A percentile compares a stretch with the other conserved stretches of the same genome.
Conservation (phyloP, 2,329 filamentous ascomycete species). For the Diaporthe aspalathi region DNA sequence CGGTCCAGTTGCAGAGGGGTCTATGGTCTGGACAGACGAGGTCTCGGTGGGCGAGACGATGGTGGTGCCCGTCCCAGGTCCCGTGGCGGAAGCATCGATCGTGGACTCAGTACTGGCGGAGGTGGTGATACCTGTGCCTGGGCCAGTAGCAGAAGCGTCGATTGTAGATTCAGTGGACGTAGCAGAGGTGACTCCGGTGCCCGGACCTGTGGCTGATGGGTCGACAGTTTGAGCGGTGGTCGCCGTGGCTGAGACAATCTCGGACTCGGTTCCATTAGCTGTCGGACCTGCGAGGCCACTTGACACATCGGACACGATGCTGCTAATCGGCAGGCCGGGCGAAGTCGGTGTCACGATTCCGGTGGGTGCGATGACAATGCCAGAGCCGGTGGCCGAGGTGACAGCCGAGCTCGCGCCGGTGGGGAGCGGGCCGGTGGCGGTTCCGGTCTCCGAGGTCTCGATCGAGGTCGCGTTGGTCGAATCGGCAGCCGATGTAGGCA, state of each 20-base stretch:
- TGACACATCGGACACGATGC: conserved; percentile 40
- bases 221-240: conserved; percentile 37
- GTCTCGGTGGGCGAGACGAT: conserved; percentile 1
- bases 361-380: conserved; percentile 48
- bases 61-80: conserved; percentile 23
- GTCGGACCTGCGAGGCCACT: conserved; percentile 33
- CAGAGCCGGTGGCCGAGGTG: conserved; percentile 38
- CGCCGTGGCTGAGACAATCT: conserved; percentile 5
- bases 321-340: conserved; percentile 38
- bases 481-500: conserved; percentile 21
- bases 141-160: conserved; percentile 23
- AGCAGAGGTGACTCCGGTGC: conserved; percentile 19
- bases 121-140: conserved; percentile 23
- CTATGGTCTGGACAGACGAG: background rate
- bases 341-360: conserved; percentile 46
- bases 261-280: conserved; percentile 36
- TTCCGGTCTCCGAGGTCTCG: background rate
- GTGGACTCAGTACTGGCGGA: background rate
- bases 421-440: background rate
- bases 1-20: conserved; percentile 29
- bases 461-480: conserved; percentile 25
- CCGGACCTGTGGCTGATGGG: conserved; percentile 33
- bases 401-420: background rate
- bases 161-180: background rate
- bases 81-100: conserved; percentile 4